A percentile compares a stretch with the other conserved stretches of the same genome.
These are phyloP conservation scores for Ganoderma lingzhi DNA, from an alignment of 1,284 basidiomycete species.

Conservation along the genomic window DNA sequence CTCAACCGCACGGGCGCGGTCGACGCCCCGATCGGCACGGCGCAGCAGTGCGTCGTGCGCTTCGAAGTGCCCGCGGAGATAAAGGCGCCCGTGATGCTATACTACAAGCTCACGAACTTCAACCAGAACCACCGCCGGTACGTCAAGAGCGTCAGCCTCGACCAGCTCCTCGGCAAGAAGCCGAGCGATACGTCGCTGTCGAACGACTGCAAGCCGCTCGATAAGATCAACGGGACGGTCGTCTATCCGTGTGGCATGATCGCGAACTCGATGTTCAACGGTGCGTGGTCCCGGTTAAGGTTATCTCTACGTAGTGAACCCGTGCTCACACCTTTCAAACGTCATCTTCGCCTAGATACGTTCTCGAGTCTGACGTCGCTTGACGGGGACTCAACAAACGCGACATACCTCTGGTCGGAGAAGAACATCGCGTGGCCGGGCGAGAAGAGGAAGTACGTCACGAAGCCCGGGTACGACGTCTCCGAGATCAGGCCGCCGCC, in stretches of 20 bases:
- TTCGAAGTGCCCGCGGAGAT: slow-evolving; percentile 89
- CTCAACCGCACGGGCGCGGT: slow-evolving; percentile 55
- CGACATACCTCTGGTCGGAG: slow-evolving; percentile 81
- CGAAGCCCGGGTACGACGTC: slow-evolving; percentile 63
- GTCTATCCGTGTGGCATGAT: slow-evolving; percentile 98
- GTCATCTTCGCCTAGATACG: slow-evolving; percentile 65
- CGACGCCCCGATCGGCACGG: slow-evolving; percentile 51
- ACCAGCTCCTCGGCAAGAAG: slow-evolving; percentile 86
- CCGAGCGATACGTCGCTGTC: slow-evolving; percentile 61
- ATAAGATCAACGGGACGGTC: slow-evolving; percentile 53
- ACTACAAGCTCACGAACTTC: slow-evolving; percentile 97
- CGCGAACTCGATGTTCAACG: slow-evolving; percentile 98
- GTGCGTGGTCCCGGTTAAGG: slow-evolving; percentile 49
- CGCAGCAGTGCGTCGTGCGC: slow-evolving; percentile 76
- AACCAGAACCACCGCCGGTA: slow-evolving; percentile 99
- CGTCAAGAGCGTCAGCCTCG: slow-evolving; percentile 89
- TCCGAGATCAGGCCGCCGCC: slow-evolving; percentile 89
- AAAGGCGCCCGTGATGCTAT: slow-evolving; percentile 84
- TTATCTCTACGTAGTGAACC: slow-evolving; percentile 14
- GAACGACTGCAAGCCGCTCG: slow-evolving; percentile 93
- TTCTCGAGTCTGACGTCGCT: slow-evolving; percentile 72
- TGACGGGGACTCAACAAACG: slow-evolving; percentile 46
- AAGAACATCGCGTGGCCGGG: slow-evolving; percentile 94
- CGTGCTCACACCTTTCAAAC: not conserved
- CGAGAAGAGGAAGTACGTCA: slow-evolving; percentile 89